Base-by-base conservation (phyloP, 352 stramenopile genomes). In the Globisporangium parvum region DNA sequence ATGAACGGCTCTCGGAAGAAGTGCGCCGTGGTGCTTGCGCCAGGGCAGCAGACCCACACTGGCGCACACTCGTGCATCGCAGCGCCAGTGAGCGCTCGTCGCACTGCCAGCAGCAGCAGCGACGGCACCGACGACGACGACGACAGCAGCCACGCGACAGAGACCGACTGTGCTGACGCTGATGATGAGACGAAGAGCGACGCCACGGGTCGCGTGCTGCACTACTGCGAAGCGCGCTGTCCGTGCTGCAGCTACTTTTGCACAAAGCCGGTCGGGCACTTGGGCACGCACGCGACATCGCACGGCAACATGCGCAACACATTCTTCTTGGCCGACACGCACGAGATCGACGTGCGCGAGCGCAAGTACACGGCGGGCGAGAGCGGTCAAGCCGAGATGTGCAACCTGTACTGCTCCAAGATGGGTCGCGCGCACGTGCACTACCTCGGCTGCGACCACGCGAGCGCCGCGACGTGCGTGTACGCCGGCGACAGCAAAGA, bases 271-370 rank as follows among this genome's bases (percentile, higher is more conserved):
- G 70, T 62, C 46, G 75, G 75, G 0, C 78, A 93, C 53, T 59
- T 57, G 6, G 78, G 71, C 0, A 23, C 65, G 11, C 80, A 93
- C 59, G 69, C 68, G 26, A 91, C 83, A 1, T 78, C 77, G 0
- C 83, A 91, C 17, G 83, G 80, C 33, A 93, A 93, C 62, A 93
- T 91, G 83, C 66, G 75, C 15, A 87, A 90, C 56, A 91, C 75
- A 21, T 77, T 73, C 49, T 93, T 91, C 46, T 42, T 85, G 3
- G 78, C 77, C 1, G 75, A 89, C 28, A 55, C 66, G 0, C 49
- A 71, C 3, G 68, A 86, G 9, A 80, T 93, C 17, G 79, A 93
- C 52, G 56, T 93, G 20, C 63, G 76, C 6, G 80, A 87, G 45
- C 77, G 81, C 46, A 86, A 91, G 67, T 93, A 91, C 59, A 60